Conservation (phyloP, 441 rosid species). For the Brassica balearica region DNA sequence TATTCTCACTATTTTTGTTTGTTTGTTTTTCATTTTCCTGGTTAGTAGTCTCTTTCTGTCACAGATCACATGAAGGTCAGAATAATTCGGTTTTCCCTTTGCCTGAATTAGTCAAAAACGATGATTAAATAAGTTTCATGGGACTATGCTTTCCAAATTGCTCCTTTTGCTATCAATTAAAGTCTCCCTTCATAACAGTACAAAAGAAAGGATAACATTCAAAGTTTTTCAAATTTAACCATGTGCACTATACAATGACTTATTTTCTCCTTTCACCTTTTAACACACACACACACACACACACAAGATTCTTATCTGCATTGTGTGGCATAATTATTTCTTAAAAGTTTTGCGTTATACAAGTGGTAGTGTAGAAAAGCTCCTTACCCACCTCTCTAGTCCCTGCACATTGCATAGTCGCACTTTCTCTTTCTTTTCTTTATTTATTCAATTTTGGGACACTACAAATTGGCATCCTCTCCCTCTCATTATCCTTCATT, state of each 20-base stretch:
- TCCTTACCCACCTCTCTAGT: conserved; percentile 45
- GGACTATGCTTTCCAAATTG: conserved; percentile 31
- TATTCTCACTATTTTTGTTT: neutral
- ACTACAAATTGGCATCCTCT: conserved; percentile 72
- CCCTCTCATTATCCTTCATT: conserved; percentile 52
- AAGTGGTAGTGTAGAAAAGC: conserved; percentile 45
- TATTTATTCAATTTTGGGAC: conserved; percentile 45
- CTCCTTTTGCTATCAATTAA: conserved; percentile 12
- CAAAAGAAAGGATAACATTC: neutral
- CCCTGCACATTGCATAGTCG: conserved; percentile 41
- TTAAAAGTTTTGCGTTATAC: conserved; percentile 24
- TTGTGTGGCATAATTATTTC: conserved; percentile 13
- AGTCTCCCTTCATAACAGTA: conserved; percentile 6
- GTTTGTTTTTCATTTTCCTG: conserved; percentile 2
- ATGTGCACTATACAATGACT: conserved; percentile 20
- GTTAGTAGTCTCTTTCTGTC: conserved; percentile 32
- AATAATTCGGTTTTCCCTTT: conserved; percentile 27
- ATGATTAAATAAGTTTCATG: conserved; percentile 28
- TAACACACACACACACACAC: conserved; percentile 16
- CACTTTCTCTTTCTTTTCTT: conserved; percentile 23
- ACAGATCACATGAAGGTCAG: conserved; percentile 28
- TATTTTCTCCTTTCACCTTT: conserved; percentile 1
- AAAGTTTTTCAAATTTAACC: conserved; percentile 18
- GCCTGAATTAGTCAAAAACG: conserved; percentile 44
- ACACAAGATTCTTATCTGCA: conserved; percentile 33